Conservation (phyloP, 257 asterid species). For the Nicotiana knightiana region DNA sequence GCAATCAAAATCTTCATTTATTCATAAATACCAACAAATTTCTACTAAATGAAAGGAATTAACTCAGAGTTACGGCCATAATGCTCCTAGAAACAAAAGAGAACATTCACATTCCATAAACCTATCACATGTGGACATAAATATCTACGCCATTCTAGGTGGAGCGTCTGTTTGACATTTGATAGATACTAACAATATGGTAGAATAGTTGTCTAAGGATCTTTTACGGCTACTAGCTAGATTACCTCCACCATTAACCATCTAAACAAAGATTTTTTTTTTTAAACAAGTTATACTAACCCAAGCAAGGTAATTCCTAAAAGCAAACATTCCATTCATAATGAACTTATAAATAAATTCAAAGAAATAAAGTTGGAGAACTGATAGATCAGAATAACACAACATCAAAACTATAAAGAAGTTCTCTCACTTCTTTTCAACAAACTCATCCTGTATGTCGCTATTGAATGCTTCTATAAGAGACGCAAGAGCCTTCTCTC, state of each 20-base stretch:
- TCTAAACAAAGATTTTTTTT: not conserved
- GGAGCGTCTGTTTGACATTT: not conserved
- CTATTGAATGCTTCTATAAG: slow-evolving; percentile 64
- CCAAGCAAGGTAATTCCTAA: not conserved
- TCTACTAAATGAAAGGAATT: not conserved
- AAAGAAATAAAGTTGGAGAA: not conserved
- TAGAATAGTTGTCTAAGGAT: not conserved
- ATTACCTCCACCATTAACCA: not conserved
- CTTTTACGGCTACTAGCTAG: not conserved
- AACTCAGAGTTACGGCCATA: not conserved
- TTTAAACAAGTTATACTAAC: not conserved
- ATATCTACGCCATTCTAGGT: not conserved
- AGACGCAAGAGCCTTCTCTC: slow-evolving; percentile 76
- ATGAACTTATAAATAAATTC: not conserved
- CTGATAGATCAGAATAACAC: not conserved
- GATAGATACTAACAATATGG: not conserved
- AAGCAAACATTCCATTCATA: not conserved
- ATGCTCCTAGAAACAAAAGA: not conserved
- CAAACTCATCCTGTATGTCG: slow-evolving; percentile 61
- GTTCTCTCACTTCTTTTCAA: slow-evolving; percentile 57
- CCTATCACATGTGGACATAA: not conserved
- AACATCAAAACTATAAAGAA: too few relatives aligned
- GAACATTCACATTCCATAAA: not conserved
- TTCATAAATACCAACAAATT: not conserved
- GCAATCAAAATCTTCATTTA: not conserved